phyloP scores from a whole-genome alignment of 2,329 filamentous ascomycete species.

The Paracamarosporium sp. region DNA sequence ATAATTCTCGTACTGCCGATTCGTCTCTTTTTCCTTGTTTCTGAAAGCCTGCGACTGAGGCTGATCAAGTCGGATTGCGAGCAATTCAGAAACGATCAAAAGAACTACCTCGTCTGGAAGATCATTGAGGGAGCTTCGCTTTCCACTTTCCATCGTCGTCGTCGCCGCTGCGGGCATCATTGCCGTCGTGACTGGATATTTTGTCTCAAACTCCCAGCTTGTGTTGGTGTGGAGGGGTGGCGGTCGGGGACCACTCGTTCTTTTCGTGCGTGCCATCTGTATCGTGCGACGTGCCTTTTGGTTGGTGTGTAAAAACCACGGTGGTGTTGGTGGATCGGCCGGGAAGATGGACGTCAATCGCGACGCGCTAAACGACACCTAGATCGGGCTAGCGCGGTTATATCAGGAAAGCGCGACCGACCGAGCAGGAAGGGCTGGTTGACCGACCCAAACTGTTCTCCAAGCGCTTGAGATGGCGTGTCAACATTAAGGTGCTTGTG shows the following conservation, averaged over 20 bases:
- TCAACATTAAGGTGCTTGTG: too few relatives aligned
- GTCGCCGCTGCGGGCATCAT: not conserved
- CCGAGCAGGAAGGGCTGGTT: too few relatives aligned
- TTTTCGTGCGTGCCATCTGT: not conserved
- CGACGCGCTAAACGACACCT: not conserved
- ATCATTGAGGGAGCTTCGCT: conserved; percentile 7
- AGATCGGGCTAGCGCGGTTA: not conserved
- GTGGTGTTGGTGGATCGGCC: too few relatives aligned
- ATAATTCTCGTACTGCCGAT: conserved; percentile 32
- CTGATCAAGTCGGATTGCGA: conserved; percentile 26
- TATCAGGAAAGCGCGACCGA: not conserved
- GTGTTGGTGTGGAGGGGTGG: not conserved
- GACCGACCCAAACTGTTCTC: too few relatives aligned
- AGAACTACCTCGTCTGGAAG: conserved; percentile 34
- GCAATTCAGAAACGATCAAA: conserved; percentile 20
- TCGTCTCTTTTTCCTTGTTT: conserved; percentile 19
- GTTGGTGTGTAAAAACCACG: too few relatives aligned
- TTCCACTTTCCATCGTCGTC: not conserved
- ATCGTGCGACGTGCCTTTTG: too few relatives aligned
- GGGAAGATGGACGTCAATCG: too few relatives aligned
- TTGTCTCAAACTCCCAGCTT: not conserved
- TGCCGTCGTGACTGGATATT: not conserved
- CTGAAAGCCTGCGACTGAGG: conserved; percentile 28
- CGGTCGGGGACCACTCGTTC: not conserved
- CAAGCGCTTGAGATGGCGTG: too few relatives aligned